Percentiles rank a stretch among this genome's conserved stretches.
phyloP scores from a whole-genome alignment of 805 yeast genomes.

The Dipodascopsis uninucleata region DNA sequence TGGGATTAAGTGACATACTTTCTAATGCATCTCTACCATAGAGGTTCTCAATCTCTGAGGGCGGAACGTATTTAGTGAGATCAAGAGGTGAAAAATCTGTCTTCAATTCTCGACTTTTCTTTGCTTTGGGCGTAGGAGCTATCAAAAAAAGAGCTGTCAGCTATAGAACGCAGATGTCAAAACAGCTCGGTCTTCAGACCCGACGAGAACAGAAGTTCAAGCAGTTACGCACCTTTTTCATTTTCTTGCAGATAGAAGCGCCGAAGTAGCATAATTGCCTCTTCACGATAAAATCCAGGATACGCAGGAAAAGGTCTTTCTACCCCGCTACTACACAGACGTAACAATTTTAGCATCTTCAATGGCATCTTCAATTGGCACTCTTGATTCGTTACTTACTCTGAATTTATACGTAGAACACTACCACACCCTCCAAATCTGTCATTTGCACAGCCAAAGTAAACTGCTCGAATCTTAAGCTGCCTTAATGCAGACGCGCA shows the following conservation, averaged over 20 bases:
- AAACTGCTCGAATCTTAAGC: constrained; percentile 64
- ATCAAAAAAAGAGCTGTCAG: background rate
- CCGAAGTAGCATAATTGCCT: constrained; percentile 77
- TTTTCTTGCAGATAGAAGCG: constrained; percentile 84
- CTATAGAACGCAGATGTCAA: background rate
- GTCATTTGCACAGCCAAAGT: constrained; percentile 92
- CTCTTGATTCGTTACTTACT: constrained; percentile 31
- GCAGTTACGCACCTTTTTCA: constrained; percentile 40
- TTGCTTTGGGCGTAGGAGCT: constrained; percentile 78
- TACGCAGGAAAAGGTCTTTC: constrained; percentile 40
- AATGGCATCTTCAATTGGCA: background rate
- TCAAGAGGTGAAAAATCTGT: constrained; percentile 39
- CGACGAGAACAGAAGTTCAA: background rate
- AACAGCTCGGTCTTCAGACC: constrained; percentile 1
- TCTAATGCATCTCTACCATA: constrained; percentile 35
- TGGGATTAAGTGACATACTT: too few species aligned
- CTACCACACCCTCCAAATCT: constrained; percentile 97
- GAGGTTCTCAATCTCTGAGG: constrained; percentile 23
- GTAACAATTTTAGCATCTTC: too few species aligned
- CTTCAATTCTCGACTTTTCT: constrained; percentile 54
- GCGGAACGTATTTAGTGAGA: constrained; percentile 19
- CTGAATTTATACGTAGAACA: constrained; percentile 58
- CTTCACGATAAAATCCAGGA: constrained; percentile 78
- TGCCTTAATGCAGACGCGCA: constrained; percentile 91
- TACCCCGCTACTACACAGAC: constrained; percentile 10